These are phyloP conservation scores for Cytidiella melzeri DNA, from an alignment of 768 basidiomycete genomes.

Conservation along the genomic window DNA sequence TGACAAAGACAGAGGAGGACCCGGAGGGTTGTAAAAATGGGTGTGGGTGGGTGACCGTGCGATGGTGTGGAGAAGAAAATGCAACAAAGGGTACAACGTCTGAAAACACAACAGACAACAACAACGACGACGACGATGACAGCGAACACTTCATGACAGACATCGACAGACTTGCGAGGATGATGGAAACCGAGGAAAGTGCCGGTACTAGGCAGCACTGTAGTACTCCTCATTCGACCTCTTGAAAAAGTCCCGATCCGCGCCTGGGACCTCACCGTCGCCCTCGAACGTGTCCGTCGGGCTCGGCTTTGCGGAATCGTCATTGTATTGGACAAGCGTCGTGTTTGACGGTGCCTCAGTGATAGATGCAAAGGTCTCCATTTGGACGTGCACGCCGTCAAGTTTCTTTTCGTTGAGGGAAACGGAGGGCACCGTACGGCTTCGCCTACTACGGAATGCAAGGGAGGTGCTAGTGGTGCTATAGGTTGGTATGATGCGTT, in stretches of 20 bases:
- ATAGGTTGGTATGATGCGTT: constrained; percentile 2
- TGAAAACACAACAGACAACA: too few species aligned
- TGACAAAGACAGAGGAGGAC: too few species aligned
- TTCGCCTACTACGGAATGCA: constrained; percentile 47
- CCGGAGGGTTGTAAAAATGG: too few species aligned
- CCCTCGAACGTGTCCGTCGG: neutral
- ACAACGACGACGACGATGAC: too few species aligned
- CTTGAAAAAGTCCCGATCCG: constrained; percentile 4
- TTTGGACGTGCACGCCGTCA: constrained; percentile 63
- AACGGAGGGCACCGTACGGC: constrained; percentile 20
- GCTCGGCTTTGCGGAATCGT: neutral
- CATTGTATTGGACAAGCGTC: neutral
- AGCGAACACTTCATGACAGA: too few species aligned
- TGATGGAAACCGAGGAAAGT: too few species aligned
- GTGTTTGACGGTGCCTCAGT: constrained; percentile 10
- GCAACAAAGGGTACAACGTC: too few species aligned
- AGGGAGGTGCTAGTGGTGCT: constrained; percentile 20
- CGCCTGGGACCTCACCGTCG: too few species aligned
- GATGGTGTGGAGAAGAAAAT: too few species aligned
- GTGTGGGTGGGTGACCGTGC: too few species aligned
- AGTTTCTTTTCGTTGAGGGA: constrained; percentile 30
- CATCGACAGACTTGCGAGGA: too few species aligned
- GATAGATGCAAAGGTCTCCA: constrained; percentile 48
- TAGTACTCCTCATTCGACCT: constrained; percentile 7
- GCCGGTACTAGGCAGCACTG: constrained; percentile 3